Percentiles rank a stretch among this genome's conserved stretches.
These are phyloP conservation scores for Microcera coccophila DNA, from an alignment of 2,329 filamentous ascomycete genomes.

Conservation along the genomic window DNA sequence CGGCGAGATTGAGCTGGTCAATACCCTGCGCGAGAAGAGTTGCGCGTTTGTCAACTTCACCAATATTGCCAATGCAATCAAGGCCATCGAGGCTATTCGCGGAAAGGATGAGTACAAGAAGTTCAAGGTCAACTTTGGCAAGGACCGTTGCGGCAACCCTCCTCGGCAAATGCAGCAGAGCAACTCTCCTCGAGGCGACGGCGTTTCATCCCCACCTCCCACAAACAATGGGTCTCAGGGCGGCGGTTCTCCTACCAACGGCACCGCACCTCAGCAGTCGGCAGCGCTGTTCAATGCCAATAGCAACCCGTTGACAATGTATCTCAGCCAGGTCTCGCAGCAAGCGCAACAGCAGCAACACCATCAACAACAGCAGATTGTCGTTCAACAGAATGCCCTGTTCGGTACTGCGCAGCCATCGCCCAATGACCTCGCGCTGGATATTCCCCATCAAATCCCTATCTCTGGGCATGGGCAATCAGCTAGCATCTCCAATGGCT, in stretches of 20 bases:
- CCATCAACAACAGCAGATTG: conserved; percentile 67
- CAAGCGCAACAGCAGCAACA: conserved; percentile 71
- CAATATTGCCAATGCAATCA: conserved; percentile 99
- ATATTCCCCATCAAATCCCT: conserved; percentile 58
- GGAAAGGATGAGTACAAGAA: conserved; percentile 94
- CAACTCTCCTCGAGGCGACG: conserved; percentile 64
- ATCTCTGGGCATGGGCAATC: conserved; percentile 62
- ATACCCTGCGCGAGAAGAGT: conserved; percentile 95
- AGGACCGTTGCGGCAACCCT: conserved; percentile 95
- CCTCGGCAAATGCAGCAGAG: conserved; percentile 76
- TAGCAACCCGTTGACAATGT: conserved; percentile 90
- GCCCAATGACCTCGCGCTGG: conserved; percentile 53
- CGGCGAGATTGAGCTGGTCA: conserved; percentile 96
- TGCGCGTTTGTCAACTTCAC: conserved; percentile 99
- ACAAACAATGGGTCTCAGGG: conserved; percentile 61
- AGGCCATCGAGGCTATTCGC: conserved; percentile 93
- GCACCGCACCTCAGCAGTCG: conserved; percentile 57
- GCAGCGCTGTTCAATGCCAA: conserved; percentile 74
- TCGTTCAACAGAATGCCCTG: conserved; percentile 73
- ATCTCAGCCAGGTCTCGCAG: conserved; percentile 77
- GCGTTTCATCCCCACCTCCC: conserved; percentile 52
- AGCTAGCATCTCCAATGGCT: conserved; percentile 63
- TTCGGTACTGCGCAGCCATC: conserved; percentile 69
- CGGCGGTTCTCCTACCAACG: conserved; percentile 53
- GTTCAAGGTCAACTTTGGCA: conserved; percentile 99